Percentiles rank a stretch among this genome's conserved stretches.
Evolutionary conservation across 257 asterid species (phyloP).

Genomic region (Coffea canephora): DNA sequence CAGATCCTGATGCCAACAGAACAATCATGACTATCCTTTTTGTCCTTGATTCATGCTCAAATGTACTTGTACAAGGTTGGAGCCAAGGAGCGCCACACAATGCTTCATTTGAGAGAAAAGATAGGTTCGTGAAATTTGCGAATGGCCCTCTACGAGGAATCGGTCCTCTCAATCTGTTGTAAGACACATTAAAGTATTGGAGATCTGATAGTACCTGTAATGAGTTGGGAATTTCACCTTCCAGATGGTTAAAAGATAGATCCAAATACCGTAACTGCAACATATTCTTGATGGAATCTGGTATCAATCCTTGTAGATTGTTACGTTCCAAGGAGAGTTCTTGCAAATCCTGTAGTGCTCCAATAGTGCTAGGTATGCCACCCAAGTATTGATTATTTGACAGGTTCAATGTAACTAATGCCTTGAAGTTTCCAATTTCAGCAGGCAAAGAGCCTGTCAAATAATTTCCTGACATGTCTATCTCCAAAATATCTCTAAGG

Average conservation of each 20-base stretch:
- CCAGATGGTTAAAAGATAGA: background rate
- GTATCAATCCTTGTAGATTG: background rate
- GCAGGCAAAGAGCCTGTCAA: background rate
- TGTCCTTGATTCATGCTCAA: background rate
- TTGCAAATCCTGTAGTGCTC: background rate
- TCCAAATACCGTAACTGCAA: background rate
- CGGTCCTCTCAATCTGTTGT: background rate
- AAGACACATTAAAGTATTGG: background rate
- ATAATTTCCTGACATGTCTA: background rate
- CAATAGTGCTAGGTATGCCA: background rate
- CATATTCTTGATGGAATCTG: background rate
- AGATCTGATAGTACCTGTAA: background rate
- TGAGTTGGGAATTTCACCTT: background rate
- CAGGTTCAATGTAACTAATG: background rate
- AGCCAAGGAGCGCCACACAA: background rate
- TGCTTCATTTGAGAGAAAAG: background rate
- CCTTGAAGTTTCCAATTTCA: conserved; percentile 6
- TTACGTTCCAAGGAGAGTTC: background rate
- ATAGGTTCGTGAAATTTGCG: background rate
- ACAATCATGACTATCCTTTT: background rate
- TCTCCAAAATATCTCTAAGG: background rate
- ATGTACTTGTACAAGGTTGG: background rate
- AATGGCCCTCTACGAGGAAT: background rate
- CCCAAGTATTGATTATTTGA: background rate
- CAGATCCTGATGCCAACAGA: background rate